phyloP scores from a whole-genome alignment of 1,284 basidiomycete genomes.

The Ceratobasidium sp. region DNA sequence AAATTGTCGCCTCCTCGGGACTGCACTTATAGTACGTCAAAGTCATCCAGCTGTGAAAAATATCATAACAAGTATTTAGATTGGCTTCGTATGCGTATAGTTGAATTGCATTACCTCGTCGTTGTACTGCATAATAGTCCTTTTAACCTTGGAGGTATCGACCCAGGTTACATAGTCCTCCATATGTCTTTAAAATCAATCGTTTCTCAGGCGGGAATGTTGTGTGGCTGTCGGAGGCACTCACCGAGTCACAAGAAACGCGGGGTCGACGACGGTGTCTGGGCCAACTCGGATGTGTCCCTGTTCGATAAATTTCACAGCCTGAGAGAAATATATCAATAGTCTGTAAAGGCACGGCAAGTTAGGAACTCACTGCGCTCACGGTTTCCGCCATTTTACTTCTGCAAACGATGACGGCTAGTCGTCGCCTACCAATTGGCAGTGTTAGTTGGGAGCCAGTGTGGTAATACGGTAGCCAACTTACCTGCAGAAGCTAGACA shows the following conservation, averaged over 20 bases:
- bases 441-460: background rate
- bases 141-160: slow-evolving; percentile 96
- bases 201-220: background rate
- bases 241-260: slow-evolving; percentile 92
- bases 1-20: background rate
- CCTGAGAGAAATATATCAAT: slow-evolving; percentile 64
- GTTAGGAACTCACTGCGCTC: slow-evolving; percentile 77
- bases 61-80: slow-evolving; percentile 47
- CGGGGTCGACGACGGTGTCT: slow-evolving; percentile 96
- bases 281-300: slow-evolving; percentile 98
- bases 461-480: background rate
- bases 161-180: slow-evolving; percentile 99
- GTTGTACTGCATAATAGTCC: slow-evolving; percentile 96
- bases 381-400: slow-evolving; percentile 97
- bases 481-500: slow-evolving; percentile 89
- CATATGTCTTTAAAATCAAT: slow-evolving; percentile 76
- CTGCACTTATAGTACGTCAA: slow-evolving; percentile 76
- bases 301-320: slow-evolving; percentile 97
- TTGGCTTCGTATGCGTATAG: background rate
- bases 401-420: slow-evolving; percentile 94
- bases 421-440: slow-evolving; percentile 64
- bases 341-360: slow-evolving; percentile 24
- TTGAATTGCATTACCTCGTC: slow-evolving; percentile 77
- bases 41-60: slow-evolving; percentile 83
- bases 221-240: background rate